Evolutionary conservation across 345 rosid species (phyloP).

Genomic region (Lumnitzera littorea): DNA sequence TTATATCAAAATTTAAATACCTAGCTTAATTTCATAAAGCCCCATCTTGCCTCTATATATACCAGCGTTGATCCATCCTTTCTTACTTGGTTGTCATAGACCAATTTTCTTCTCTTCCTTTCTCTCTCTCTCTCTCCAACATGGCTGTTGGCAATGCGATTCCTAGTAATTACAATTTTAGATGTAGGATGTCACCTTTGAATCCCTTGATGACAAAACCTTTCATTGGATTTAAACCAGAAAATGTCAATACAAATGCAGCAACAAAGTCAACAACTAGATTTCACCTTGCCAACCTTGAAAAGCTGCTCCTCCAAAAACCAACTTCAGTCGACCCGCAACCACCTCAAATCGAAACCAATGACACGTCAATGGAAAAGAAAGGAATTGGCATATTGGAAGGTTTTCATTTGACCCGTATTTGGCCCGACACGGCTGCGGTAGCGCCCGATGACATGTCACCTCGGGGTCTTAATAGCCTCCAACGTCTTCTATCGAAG

Average conservation of each 20-base stretch:
- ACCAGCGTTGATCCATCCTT: too few species aligned
- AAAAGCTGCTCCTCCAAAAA: slow-evolving; percentile 47
- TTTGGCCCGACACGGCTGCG: slow-evolving; percentile 74
- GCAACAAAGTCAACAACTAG: slow-evolving; percentile 23
- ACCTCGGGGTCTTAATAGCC: slow-evolving; percentile 52
- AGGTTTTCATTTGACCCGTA: slow-evolving; percentile 47
- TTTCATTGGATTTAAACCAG: background rate
- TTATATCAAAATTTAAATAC: too few species aligned
- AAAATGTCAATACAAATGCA: background rate
- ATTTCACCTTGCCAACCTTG: slow-evolving; percentile 60
- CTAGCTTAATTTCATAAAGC: too few species aligned
- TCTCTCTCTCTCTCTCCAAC: background rate
- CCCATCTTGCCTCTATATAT: too few species aligned
- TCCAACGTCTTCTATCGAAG: slow-evolving; percentile 64
- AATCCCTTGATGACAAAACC: slow-evolving; percentile 20
- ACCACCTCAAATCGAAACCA: background rate
- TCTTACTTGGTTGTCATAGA: background rate
- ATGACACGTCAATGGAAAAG: slow-evolving; percentile 5
- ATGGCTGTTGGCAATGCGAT: slow-evolving; percentile 45
- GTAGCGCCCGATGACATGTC: slow-evolving; percentile 64
- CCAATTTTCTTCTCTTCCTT: background rate
- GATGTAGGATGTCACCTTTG: slow-evolving; percentile 39
- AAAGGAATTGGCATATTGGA: slow-evolving; percentile 30
- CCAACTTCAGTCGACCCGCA: slow-evolving; percentile 1
- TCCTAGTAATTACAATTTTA: slow-evolving; percentile 47